phyloP scores from a whole-genome alignment of 2,329 filamentous ascomycete genomes.

The Fusarium praegraminearum region DNA sequence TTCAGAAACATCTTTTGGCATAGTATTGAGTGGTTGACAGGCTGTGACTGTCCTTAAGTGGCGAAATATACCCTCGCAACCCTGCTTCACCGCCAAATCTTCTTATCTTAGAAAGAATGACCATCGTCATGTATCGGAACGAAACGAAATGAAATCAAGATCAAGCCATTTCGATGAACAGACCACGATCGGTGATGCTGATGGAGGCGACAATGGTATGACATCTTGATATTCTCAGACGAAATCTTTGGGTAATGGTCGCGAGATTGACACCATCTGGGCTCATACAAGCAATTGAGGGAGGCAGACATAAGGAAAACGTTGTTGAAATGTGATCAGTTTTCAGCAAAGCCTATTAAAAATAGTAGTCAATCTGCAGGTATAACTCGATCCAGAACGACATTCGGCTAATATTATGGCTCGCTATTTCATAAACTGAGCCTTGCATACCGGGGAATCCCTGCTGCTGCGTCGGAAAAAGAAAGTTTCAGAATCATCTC shows the following conservation, averaged over 20 bases:
- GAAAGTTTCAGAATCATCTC: slow-evolving; percentile 31
- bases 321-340: slow-evolving; percentile 4
- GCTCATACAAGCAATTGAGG: not conserved
- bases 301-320: not conserved
- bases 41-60: slow-evolving; percentile 31
- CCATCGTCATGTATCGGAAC: slow-evolving; percentile 1
- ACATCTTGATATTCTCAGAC: not conserved
- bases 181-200: not conserved
- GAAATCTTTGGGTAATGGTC: not conserved
- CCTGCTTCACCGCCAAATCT: slow-evolving; percentile 39
- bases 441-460: slow-evolving; percentile 41
- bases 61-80: slow-evolving; percentile 26
- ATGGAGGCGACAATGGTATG: not conserved
- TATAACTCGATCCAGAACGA: slow-evolving; percentile 42
- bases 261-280: not conserved
- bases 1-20: slow-evolving; percentile 39
- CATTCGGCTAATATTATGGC: slow-evolving; percentile 42
- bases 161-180: not conserved
- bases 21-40: slow-evolving; percentile 41
- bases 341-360: slow-evolving; percentile 19
- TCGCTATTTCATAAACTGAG: slow-evolving; percentile 32
- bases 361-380: slow-evolving; percentile 24
- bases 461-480: slow-evolving; percentile 30
- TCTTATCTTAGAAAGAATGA: slow-evolving; percentile 2
- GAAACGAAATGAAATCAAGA: not conserved